A percentile compares a stretch with the other conserved stretches of the same genome.
phyloP scores from a whole-genome alignment of 805 yeast genomes.

The Schizosaccharomyces octosporus region DNA sequence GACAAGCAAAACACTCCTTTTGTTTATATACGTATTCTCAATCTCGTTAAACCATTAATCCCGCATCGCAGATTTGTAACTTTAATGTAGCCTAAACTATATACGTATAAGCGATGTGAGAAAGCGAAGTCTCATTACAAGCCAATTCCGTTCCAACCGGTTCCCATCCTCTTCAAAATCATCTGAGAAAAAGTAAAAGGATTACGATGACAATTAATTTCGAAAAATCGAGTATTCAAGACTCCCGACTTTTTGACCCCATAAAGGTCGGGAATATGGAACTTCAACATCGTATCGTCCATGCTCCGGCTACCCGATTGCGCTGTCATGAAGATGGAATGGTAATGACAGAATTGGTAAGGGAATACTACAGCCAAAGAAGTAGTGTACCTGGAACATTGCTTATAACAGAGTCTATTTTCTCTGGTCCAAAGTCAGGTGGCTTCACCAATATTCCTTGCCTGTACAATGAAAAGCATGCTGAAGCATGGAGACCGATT shows the following conservation, averaged over 20 bases:
- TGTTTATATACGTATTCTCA: no score
- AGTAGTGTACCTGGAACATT: conserved; percentile 29
- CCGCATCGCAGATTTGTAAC: no score
- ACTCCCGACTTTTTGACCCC: conserved; percentile 9
- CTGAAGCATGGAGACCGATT: conserved; percentile 51
- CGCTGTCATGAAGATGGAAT: conserved; percentile 10
- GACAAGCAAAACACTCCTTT: no score
- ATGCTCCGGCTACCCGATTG: conserved; percentile 29
- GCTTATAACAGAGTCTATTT: conserved; percentile 35
- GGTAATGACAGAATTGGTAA: not conserved
- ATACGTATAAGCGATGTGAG: no score
- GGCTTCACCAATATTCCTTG: conserved; percentile 17
- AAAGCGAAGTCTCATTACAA: no score
- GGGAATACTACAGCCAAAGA: conserved; percentile 33
- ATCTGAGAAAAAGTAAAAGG: no score
- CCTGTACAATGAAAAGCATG: conserved; percentile 50
- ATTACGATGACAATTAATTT: no score
- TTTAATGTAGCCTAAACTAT: no score
- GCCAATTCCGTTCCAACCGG: no score
- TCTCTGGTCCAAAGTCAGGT: conserved; percentile 21
- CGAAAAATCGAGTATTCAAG: no score
- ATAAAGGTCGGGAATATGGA: conserved; percentile 10
- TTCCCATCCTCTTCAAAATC: no score
- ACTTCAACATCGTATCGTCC: conserved; percentile 19
- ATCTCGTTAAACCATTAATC: no score